Percentiles rank a stretch among this genome's conserved stretches.
Evolutionary conservation across 2,329 filamentous ascomycete species (phyloP).

Genomic region (Chaetomiaceae sp.): DNA sequence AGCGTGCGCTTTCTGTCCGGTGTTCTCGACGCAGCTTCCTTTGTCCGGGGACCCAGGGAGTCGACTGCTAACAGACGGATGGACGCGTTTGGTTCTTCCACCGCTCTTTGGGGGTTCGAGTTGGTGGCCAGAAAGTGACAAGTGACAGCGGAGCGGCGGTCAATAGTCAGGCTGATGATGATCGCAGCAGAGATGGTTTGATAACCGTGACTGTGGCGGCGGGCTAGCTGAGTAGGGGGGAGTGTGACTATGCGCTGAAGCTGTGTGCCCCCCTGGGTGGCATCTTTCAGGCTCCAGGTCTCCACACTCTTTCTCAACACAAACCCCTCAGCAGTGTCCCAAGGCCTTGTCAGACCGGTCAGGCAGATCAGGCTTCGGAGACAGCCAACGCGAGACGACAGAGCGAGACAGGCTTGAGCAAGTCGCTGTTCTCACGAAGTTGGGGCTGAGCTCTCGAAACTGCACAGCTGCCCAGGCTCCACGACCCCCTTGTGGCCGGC

Average conservation of each 20-base stretch:
- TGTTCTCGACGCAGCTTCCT: constrained; percentile 44
- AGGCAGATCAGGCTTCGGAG: background rate
- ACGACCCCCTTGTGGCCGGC: constrained; percentile 34
- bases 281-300: constrained; percentile 10
- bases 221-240: constrained; percentile 4
- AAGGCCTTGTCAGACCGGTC: constrained; percentile 15
- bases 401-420: constrained; percentile 29
- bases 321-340: constrained; percentile 1
- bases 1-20: constrained; percentile 27
- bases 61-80: constrained; percentile 40
- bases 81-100: constrained; percentile 46
- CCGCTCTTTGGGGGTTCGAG: constrained; percentile 46
- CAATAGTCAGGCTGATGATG: constrained; percentile 10
- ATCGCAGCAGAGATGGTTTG: background rate
- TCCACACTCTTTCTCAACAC: constrained; percentile 2
- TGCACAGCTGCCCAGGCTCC: constrained; percentile 40
- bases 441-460: constrained; percentile 25
- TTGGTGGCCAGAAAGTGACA: constrained; percentile 39
- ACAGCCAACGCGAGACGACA: background rate
- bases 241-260: constrained; percentile 12
- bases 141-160: constrained; percentile 31
- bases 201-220: constrained; percentile 12
- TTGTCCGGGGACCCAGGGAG: constrained; percentile 49
- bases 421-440: constrained; percentile 29
- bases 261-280: constrained; percentile 2